A percentile compares a stretch with the other conserved stretches of the same genome.
Evolutionary conservation across 768 basidiomycete genomes (phyloP).

Genomic region (Amanita thiersii): DNA sequence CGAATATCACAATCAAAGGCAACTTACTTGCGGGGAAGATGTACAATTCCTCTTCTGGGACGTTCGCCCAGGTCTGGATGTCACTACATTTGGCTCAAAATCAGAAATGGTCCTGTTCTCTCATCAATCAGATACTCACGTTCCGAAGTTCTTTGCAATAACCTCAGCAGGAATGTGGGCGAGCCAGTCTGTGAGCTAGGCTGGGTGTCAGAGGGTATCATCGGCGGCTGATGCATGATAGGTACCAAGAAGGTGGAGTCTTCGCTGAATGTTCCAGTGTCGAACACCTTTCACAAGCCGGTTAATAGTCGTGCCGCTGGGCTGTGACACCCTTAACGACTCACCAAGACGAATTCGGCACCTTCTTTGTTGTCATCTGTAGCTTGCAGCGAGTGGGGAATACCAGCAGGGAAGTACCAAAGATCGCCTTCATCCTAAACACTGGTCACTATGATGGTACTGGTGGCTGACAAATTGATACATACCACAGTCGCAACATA

Average conservation of each 20-base stretch:
- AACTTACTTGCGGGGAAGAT: slow-evolving; percentile 40
- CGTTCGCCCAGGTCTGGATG: slow-evolving; percentile 29
- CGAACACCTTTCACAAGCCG: slow-evolving; percentile 40
- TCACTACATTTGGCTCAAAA: slow-evolving; percentile 11
- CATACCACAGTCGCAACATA: slow-evolving; percentile 42
- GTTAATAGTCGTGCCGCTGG: not conserved
- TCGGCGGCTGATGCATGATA: not conserved
- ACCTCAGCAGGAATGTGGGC: slow-evolving; percentile 48
- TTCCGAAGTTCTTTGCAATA: slow-evolving; percentile 45
- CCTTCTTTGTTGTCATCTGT: slow-evolving; percentile 36
- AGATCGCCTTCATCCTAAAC: slow-evolving; percentile 36
- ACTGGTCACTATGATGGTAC: not conserved
- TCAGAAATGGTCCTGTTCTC: not conserved
- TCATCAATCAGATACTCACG: slow-evolving; percentile 16
- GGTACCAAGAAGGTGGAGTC: slow-evolving; percentile 43
- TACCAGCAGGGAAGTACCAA: slow-evolving; percentile 52
- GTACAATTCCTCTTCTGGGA: slow-evolving; percentile 39
- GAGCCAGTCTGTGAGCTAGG: slow-evolving; percentile 46
- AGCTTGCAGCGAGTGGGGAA: slow-evolving; percentile 49
- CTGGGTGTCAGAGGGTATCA: not conserved
- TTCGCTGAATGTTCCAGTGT: slow-evolving; percentile 43
- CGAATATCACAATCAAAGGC: not conserved
- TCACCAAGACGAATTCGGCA: slow-evolving; percentile 42
- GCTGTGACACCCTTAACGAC: slow-evolving; percentile 4
- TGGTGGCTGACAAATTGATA: not conserved